These are phyloP conservation scores for Selenicereus undatus DNA, from an alignment of 148 eudicot genomes.

Conservation along the genomic window DNA sequence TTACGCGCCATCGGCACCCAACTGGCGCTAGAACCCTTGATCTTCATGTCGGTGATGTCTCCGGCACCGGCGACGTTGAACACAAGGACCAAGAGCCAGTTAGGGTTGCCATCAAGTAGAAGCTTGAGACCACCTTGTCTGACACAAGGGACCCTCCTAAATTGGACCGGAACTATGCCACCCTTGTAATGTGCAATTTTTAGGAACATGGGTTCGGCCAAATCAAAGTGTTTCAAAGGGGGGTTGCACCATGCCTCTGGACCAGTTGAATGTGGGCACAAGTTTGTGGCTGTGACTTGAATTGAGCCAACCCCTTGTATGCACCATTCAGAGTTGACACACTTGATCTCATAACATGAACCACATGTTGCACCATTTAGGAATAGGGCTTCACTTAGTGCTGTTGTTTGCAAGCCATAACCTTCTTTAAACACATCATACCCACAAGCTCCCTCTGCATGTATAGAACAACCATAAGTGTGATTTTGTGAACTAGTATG, in stretches of 20 bases:
- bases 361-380: constrained; percentile 26
- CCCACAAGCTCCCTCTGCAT: constrained; percentile 34
- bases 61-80: constrained; percentile 29
- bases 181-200: constrained; percentile 19
- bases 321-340: constrained; percentile 29
- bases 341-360: constrained; percentile 25
- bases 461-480: neutral
- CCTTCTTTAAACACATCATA: constrained; percentile 14
- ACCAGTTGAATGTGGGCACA: constrained; percentile 25
- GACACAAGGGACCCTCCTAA: constrained; percentile 16
- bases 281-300: constrained; percentile 29
- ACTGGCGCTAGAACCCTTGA: neutral
- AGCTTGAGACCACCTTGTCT: constrained; percentile 23
- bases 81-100: constrained; percentile 21
- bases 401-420: constrained; percentile 28
- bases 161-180: constrained; percentile 30
- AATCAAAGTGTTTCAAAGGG: constrained; percentile 23
- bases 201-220: constrained; percentile 25
- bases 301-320: constrained; percentile 12
- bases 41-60: constrained; percentile 19
- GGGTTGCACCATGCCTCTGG: constrained; percentile 30
- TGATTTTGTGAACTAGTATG: no score
- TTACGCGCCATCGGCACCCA: constrained; percentile 16
- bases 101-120: constrained; percentile 15
- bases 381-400: constrained; percentile 24